These are phyloP conservation scores for Naganishia antarctica DNA, from an alignment of 768 basidiomycete species.

Conservation along the genomic window DNA sequence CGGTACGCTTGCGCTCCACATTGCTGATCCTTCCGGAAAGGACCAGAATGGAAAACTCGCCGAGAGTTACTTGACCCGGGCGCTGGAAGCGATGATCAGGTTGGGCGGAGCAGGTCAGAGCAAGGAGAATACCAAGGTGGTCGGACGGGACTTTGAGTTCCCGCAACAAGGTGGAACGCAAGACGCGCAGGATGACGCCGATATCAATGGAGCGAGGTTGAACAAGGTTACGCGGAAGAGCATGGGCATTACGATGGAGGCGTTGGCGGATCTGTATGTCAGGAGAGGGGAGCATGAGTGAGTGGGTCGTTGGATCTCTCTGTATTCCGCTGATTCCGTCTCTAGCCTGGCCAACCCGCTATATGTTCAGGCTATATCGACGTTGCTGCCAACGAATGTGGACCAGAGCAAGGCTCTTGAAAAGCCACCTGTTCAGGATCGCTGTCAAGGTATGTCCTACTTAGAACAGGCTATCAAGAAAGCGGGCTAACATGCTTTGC, in stretches of 20 bases:
- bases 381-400: slow-evolving; percentile 37
- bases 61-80: slow-evolving; percentile 23
- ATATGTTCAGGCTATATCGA: slow-evolving; percentile 45
- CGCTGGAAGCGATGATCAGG: slow-evolving; percentile 28
- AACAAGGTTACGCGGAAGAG: slow-evolving; percentile 42
- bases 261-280: slow-evolving; percentile 45
- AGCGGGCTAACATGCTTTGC: not conserved
- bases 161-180: slow-evolving; percentile 6
- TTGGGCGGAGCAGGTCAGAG: not conserved
- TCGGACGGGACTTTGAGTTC: slow-evolving; percentile 29
- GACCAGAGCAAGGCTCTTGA: slow-evolving; percentile 13
- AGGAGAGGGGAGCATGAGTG: slow-evolving; percentile 39
- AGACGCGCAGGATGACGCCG: slow-evolving; percentile 12
- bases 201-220: slow-evolving; percentile 16
- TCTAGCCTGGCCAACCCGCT: slow-evolving; percentile 37
- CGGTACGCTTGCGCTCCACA: slow-evolving; percentile 39
- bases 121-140: slow-evolving; percentile 17
- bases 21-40: slow-evolving; percentile 24
- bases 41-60: slow-evolving; percentile 21
- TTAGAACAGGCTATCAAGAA: not conserved
- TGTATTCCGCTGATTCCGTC: not conserved
- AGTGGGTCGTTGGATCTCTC: not conserved
- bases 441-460: slow-evolving; percentile 45
- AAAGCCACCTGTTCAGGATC: slow-evolving; percentile 34
- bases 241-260: slow-evolving; percentile 47